phyloP scores from a whole-genome alignment of 1,284 basidiomycete genomes.

The Thelephora terrestris region DNA sequence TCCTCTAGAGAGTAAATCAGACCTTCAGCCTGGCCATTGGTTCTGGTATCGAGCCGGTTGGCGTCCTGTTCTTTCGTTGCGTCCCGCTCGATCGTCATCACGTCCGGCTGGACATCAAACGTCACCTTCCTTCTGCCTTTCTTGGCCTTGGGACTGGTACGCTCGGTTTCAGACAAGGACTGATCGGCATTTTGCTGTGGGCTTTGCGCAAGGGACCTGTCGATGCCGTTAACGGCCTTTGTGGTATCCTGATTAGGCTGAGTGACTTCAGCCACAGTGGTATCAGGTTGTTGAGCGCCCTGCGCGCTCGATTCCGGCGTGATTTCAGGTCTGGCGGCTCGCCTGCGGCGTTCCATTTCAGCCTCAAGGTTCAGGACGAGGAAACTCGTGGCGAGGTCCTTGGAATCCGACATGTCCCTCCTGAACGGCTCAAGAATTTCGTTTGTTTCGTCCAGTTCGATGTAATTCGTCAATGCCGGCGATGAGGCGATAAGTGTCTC shows the following conservation, averaged over 20 bases:
- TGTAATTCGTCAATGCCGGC: slow-evolving; percentile 14
- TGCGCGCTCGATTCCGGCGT: slow-evolving; percentile 6
- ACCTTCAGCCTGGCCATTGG: slow-evolving; percentile 15
- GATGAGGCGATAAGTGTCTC: slow-evolving; percentile 19
- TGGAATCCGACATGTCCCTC: slow-evolving; percentile 48
- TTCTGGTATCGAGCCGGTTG: neutral
- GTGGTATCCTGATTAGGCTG: neutral
- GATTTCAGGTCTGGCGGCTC: slow-evolving; percentile 6
- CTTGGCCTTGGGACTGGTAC: slow-evolving; percentile 5
- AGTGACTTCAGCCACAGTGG: neutral
- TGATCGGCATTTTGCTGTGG: neutral
- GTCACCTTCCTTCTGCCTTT: slow-evolving; percentile 64
- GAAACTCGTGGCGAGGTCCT: slow-evolving; percentile 60
- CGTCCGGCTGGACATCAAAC: slow-evolving; percentile 54
- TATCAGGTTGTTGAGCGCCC: slow-evolving; percentile 6
- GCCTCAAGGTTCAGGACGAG: slow-evolving; percentile 54
- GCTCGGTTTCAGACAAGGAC: no score
- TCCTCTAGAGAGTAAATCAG: neutral
- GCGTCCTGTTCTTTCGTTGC: slow-evolving; percentile 22
- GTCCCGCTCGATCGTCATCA: slow-evolving; percentile 34
- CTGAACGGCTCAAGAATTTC: slow-evolving; percentile 34
- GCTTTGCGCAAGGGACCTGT: neutral
- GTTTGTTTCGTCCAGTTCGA: slow-evolving; percentile 16
- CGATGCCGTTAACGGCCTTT: neutral
- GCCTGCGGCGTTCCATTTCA: slow-evolving; percentile 31